phyloP scores from a whole-genome alignment of 2,329 filamentous ascomycete species.

The Claviceps monticola region DNA sequence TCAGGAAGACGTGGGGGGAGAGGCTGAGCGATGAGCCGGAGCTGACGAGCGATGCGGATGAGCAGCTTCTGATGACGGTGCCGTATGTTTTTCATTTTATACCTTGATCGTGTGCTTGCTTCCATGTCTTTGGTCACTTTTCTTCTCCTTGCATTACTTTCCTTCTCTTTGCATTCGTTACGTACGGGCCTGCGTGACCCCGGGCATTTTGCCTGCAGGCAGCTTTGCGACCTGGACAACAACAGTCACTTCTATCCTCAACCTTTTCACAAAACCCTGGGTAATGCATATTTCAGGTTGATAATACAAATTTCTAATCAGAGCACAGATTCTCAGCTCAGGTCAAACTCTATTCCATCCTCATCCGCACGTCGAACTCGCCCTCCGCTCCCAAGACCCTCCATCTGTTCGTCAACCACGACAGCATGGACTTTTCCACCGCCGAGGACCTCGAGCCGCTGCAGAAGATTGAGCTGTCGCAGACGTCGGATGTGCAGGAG shows the following conservation, averaged over 20 bases:
- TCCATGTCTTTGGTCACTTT: background rate
- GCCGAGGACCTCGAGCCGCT: constrained; percentile 57
- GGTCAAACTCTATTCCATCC: constrained; percentile 79
- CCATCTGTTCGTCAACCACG: constrained; percentile 76
- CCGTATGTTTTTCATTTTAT: constrained; percentile 57
- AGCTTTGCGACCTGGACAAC: no score
- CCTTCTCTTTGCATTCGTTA: background rate
- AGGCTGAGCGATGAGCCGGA: constrained; percentile 58
- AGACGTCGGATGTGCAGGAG: constrained; percentile 73
- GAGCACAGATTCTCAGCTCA: constrained; percentile 73
- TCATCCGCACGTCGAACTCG: constrained; percentile 65
- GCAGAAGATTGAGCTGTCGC: constrained; percentile 64
- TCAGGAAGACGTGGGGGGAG: constrained; percentile 86
- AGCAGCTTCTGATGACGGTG: constrained; percentile 84
- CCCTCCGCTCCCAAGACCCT: constrained; percentile 64
- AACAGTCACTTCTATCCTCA: no score
- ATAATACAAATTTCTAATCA: background rate
- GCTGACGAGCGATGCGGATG: constrained; percentile 74
- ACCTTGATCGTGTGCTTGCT: background rate
- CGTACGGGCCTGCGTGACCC: no score
- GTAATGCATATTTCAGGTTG: no score
- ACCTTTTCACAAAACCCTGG: no score
- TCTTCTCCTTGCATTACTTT: background rate
- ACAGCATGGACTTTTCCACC: constrained; percentile 71
- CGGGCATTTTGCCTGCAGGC: no score